Percentiles rank a stretch among this genome's conserved stretches.
Evolutionary conservation across 1,284 basidiomycete species (phyloP).

Genomic region (Ceratobasidium sp.): DNA sequence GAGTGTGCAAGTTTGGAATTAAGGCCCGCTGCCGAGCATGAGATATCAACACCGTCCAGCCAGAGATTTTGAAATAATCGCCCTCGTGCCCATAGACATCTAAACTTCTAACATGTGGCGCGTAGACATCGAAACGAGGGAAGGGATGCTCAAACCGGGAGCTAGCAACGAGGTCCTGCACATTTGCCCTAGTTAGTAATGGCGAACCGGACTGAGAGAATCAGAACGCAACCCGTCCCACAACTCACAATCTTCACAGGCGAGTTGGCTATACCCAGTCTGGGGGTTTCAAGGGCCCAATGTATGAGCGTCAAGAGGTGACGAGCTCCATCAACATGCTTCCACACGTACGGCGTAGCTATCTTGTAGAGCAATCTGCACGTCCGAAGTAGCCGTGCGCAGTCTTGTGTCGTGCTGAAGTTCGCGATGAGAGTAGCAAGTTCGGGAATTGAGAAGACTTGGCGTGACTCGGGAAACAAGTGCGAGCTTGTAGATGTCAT

Average conservation of each 20-base stretch:
- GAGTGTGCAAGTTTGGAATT: slow-evolving; percentile 9
- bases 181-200: background rate
- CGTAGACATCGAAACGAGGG: slow-evolving; percentile 21
- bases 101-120: slow-evolving; percentile 11
- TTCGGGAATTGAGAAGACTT: too few species aligned
- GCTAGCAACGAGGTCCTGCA: background rate
- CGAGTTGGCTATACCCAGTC: background rate
- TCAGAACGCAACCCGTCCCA: background rate
- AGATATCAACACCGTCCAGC: background rate
- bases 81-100: background rate
- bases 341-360: too few species aligned
- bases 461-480: too few species aligned
- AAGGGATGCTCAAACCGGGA: background rate
- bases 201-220: background rate
- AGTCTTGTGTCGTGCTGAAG: too few species aligned
- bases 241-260: background rate
- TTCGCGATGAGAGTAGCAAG: too few species aligned
- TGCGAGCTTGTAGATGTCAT: too few species aligned
- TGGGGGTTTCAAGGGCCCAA: background rate
- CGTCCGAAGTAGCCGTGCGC: too few species aligned
- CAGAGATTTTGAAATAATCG: background rate
- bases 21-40: background rate
- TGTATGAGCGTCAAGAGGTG: background rate
- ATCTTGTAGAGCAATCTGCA: too few species aligned
- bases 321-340: background rate